Percentiles rank a stretch among this genome's conserved stretches.
These are phyloP conservation scores for Saturnispora dispora DNA, from an alignment of 805 yeast genomes.

Conservation along the genomic window DNA sequence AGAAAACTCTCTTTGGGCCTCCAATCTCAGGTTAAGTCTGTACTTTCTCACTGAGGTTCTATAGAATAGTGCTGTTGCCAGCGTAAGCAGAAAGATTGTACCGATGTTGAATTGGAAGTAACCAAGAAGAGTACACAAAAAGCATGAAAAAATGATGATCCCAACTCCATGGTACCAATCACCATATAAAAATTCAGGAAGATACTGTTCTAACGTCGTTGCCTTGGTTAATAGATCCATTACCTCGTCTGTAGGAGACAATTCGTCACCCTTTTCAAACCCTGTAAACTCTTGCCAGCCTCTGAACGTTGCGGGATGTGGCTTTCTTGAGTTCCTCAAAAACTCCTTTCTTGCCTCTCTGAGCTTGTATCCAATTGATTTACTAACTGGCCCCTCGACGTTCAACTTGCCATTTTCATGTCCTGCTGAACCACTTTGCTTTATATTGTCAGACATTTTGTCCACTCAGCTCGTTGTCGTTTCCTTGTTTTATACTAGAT, in stretches of 20 bases:
- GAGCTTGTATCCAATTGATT: slow-evolving; percentile 19
- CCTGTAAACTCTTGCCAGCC: slow-evolving; percentile 96
- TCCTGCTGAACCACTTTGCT: neutral
- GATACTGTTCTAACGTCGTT: slow-evolving; percentile 63
- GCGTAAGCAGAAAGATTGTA: slow-evolving; percentile 65
- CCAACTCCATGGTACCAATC: slow-evolving; percentile 96
- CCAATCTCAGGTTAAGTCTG: slow-evolving; percentile 64
- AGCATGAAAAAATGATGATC: slow-evolving; percentile 53
- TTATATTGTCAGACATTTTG: neutral
- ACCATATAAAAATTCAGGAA: slow-evolving; percentile 74
- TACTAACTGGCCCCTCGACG: slow-evolving; percentile 22
- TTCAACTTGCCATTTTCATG: slow-evolving; percentile 10
- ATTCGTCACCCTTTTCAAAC: slow-evolving; percentile 61
- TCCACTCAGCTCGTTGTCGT: neutral
- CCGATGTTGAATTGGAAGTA: slow-evolving; percentile 68
- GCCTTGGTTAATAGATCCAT: slow-evolving; percentile 61
- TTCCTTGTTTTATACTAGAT: neutral
- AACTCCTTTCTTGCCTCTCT: slow-evolving; percentile 14
- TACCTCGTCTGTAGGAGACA: slow-evolving; percentile 61
- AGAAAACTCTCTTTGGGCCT: slow-evolving; percentile 78
- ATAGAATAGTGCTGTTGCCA: slow-evolving; percentile 59
- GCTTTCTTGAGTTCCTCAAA: slow-evolving; percentile 28
- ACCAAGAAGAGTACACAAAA: slow-evolving; percentile 73
- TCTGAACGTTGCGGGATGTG: slow-evolving; percentile 59
- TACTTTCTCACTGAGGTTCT: slow-evolving; percentile 78